A percentile compares a stretch with the other conserved stretches of the same genome.
phyloP scores from a whole-genome alignment of 2,329 filamentous ascomycete genomes.

The Orbilia ellipsospora region DNA sequence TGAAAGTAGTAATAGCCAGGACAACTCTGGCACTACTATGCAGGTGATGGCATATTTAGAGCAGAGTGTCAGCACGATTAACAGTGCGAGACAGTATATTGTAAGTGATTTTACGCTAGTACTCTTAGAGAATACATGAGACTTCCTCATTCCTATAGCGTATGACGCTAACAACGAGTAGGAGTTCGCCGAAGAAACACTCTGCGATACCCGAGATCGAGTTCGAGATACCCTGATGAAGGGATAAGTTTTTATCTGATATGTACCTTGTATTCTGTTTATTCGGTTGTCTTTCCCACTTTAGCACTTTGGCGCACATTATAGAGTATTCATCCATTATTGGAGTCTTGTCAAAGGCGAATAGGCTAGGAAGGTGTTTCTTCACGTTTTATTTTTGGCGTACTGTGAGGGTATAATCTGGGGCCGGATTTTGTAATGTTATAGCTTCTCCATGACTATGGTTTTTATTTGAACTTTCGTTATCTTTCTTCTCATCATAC shows the following conservation, averaged over 20 bases:
- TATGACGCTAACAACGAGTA: background rate
- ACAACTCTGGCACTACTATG: constrained; percentile 31
- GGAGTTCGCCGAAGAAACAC: constrained; percentile 50
- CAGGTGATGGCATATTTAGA: constrained; percentile 52
- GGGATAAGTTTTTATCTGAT: constrained; percentile 18
- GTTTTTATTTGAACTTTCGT: constrained; percentile 8
- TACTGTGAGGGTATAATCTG: constrained; percentile 3
- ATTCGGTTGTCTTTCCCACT: background rate
- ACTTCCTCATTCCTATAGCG: background rate
- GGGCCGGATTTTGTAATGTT: constrained; percentile 6
- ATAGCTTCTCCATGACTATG: background rate
- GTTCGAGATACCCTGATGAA: constrained; percentile 45
- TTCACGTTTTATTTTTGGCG: constrained; percentile 4
- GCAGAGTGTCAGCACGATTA: constrained; percentile 52
- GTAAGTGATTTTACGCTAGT: constrained; percentile 16
- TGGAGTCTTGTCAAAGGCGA: constrained; percentile 21
- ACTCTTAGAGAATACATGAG: background rate
- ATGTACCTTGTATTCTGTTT: constrained; percentile 2
- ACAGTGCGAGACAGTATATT: constrained; percentile 49
- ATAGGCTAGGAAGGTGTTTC: background rate
- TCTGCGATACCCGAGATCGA: constrained; percentile 48
- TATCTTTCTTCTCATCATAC: background rate
- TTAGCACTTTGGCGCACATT: constrained; percentile 22
- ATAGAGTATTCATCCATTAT: constrained; percentile 13
- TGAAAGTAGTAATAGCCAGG: constrained; percentile 28